A percentile compares a stretch with the other conserved stretches of the same genome.
Evolutionary conservation across 192 early-diverging fungal species (phyloP).

Genomic region (Cladochytrium replicatum): DNA sequence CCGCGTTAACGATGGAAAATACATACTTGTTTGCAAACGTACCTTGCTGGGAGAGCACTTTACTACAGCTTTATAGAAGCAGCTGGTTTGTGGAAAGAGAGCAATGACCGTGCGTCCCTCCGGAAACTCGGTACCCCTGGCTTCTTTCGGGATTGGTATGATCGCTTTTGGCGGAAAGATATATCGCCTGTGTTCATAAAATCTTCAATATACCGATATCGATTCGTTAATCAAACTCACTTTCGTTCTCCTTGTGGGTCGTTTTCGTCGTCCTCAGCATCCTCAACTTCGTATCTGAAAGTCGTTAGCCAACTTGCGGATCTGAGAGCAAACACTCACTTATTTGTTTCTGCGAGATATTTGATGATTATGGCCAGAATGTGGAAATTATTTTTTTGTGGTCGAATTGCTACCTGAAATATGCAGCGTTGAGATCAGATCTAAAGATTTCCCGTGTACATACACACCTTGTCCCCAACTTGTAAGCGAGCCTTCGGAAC

Average conservation of each 20-base stretch:
- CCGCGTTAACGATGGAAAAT: background rate
- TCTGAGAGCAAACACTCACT: constrained; percentile 1
- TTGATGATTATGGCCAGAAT: constrained; percentile 24
- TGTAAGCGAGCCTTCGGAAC: background rate
- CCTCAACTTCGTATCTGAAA: constrained; percentile 31
- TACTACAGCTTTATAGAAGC: constrained; percentile 36
- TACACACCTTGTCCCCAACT: background rate
- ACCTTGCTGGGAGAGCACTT: constrained; percentile 25
- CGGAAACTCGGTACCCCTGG: constrained; percentile 17
- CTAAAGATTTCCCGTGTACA: no score
- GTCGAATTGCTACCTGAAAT: constrained; percentile 20
- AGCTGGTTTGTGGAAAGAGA: constrained; percentile 30
- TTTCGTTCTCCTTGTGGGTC: constrained; percentile 15
- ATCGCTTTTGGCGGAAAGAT: constrained; percentile 15
- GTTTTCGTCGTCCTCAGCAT: constrained; percentile 36
- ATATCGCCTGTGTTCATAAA: constrained; percentile 14
- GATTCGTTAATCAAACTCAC: constrained; percentile 2
- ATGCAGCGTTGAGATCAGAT: background rate
- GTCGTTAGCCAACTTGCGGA: background rate
- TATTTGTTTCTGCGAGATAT: constrained; percentile 23
- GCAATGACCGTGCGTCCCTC: constrained; percentile 30
- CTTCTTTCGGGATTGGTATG: constrained; percentile 22
- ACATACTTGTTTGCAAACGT: background rate
- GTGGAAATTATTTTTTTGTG: constrained; percentile 23
- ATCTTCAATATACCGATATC: constrained; percentile 1